Evolutionary conservation across 225 moss, liverwort and hornwort species (phyloP), one percentile per base, ranked within the genome.

Genomic region (Pseudisothecium myosuroides): DNA sequence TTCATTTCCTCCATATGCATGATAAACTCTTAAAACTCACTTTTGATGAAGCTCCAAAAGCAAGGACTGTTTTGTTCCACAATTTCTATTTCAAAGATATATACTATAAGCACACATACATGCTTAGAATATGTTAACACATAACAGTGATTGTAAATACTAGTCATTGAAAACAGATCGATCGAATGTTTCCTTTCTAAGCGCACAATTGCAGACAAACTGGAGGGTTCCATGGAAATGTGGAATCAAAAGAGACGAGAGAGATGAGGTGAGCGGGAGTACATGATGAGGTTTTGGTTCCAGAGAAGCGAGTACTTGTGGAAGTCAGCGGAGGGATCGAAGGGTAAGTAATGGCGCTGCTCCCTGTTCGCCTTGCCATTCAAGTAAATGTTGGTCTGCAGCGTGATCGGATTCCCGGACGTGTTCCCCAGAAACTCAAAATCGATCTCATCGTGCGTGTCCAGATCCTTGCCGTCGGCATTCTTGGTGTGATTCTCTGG

Each of bases 391-490:
- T 97, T 97, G 18, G 97, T 97, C 69, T 96, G 97, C 68, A 97
- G 59, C 20, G 92, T 90, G 63, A 95, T 95, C 13, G 97, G 97
- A 56, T 95, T 36, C 41, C 96, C 96, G n/a, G 94, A 94, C 18
- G 87, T 85, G 90, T 97, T 97, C 34, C 97, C 97, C 58, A 96
- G 84, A 81, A 97, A 97, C 87, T 97, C 97, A 47, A 97, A 96
- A 86, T 97, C 97, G 32, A 96, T 64, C 90, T 97, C 97, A 54
- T 95, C 95, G 88, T 96, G 97, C 72, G 89, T 82, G 76, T 97
- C 95, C 58, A 87, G 72, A 68, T 81, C 85, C 14, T 27, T 61
- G 23, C 83, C 85, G 17, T 62, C 17, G 14, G 16, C 78, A 60
- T n/a, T 43, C 4, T 3, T 2, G 6, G 82, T 76, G 43, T 80